Percentiles rank a stretch among this genome's conserved stretches.
Conservation (phyloP, 106 monocot species). For the Triglochin maritima region DNA sequence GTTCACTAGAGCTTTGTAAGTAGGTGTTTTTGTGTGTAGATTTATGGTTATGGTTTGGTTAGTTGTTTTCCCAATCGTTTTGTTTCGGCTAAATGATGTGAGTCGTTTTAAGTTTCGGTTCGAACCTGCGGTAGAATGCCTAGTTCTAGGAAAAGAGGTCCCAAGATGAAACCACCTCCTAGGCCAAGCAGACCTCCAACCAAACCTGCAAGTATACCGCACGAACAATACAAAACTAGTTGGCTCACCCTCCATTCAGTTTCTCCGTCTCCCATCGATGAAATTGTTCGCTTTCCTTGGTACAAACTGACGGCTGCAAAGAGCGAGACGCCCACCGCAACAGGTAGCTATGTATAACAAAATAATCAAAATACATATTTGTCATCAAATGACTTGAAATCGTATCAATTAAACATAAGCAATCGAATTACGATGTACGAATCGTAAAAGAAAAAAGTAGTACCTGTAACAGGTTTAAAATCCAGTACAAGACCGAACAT, state of each 20-base stretch:
- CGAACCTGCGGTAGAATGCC: conserved; percentile 46
- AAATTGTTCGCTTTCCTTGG: conserved; percentile 49
- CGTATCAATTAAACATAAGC: background rate
- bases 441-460: background rate
- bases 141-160: conserved; percentile 46
- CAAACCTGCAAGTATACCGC: conserved; percentile 35
- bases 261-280: conserved; percentile 46
- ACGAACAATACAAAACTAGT: conserved; percentile 19
- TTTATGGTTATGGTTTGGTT: no score
- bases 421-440: background rate
- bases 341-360: conserved; percentile 47
- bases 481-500: conserved; percentile 62
- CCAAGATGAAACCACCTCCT: conserved; percentile 43
- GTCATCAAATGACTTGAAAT: background rate
- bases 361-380: background rate
- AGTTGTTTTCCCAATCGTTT: no score
- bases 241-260: conserved; percentile 26
- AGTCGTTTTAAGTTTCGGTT: background rate
- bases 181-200: conserved; percentile 44
- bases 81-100: no score
- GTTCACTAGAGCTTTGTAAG: no score
- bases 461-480: conserved; percentile 57
- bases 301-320: conserved; percentile 59
- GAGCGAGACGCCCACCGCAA: conserved; percentile 55
- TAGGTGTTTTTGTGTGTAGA: no score